Evolutionary conservation across 345 rosid species (phyloP), one percentile per base, ranked within the genome.

Genomic region (Hibiscus tridactylites): DNA sequence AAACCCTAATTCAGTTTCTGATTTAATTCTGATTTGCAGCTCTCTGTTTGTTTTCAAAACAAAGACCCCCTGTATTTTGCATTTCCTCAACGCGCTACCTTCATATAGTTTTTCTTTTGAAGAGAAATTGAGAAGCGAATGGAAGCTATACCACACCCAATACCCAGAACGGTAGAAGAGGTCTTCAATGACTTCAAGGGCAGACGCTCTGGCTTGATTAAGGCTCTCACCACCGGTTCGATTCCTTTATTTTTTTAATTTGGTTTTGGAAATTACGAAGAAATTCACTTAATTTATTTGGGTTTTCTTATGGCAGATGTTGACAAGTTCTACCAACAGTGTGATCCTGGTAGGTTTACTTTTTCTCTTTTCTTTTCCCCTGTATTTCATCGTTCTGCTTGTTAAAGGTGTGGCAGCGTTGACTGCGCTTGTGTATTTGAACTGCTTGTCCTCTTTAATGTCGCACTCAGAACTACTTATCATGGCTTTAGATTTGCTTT

Each of bases 101-200:
- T 28, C 37, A 24, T 50, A 50, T 15, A 50, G 5, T 54, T 54
- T 54, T 17, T 12, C n/a, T 7, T 63, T 63, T 21, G 2, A 65
- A 42, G 49, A 26, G 15, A 24, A 65, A 12, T 57, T 19, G 50
- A 63, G 24, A 46, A 7, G 56, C 19, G 19, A 47, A 66, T 66
- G 98, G 97, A 93, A 66, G 94, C 87, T 74, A 84, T 79, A 76
- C 86, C 84, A 77, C 90, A 85, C 72, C 87, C 93, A n/a, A 76
- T 87, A 71, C 96, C 96, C 29, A 83, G 96, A 68, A 91, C 98
- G 64, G 98, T 93, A 0, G 98, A 91, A 65, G 98, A 93, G 77
- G 97, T 93, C 71, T 93, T 88, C 83, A 79, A 81, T 80, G 98
- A 93, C 81, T 93, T 90, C 80, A 93, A 85, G 78, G 98, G 96